Conservation (phyloP, 2,329 filamentous ascomycete species). For the Berkeleyomyces basicola region DNA sequence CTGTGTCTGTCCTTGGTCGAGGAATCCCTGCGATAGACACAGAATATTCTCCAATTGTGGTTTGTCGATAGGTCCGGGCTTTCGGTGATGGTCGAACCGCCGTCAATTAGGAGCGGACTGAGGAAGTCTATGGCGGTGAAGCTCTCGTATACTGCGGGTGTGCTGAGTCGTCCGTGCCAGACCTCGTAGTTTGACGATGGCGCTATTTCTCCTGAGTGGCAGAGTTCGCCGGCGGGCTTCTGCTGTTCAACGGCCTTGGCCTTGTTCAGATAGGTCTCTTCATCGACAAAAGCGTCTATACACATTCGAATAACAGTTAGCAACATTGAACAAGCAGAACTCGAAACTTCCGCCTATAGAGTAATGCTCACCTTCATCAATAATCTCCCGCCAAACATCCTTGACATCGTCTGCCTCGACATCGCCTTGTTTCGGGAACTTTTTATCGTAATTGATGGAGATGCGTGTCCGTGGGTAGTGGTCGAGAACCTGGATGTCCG, state of each 20-base stretch:
- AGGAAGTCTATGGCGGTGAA: slow-evolving; percentile 71
- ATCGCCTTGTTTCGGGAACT: slow-evolving; percentile 10
- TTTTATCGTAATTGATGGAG: slow-evolving; percentile 1
- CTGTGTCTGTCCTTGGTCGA: slow-evolving; percentile 37
- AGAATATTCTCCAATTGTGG: slow-evolving; percentile 51
- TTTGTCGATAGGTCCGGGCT: slow-evolving; percentile 39
- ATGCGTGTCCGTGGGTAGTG: slow-evolving; percentile 2
- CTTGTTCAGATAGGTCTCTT: slow-evolving; percentile 38
- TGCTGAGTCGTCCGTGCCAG: slow-evolving; percentile 61
- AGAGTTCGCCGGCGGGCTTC: slow-evolving; percentile 7
- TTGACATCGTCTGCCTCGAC: slow-evolving; percentile 10
- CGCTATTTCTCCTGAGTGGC: background rate
- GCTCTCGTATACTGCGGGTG: slow-evolving; percentile 52
- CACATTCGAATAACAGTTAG: slow-evolving; percentile 6
- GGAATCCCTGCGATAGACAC: slow-evolving; percentile 47
- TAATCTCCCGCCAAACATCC: slow-evolving; percentile 8
- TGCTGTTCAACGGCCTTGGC: background rate
- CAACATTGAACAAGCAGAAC: slow-evolving; percentile 31
- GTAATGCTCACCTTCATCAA: slow-evolving; percentile 5
- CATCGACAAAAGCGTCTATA: slow-evolving; percentile 49
- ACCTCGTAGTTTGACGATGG: slow-evolving; percentile 47
- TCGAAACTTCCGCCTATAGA: background rate
- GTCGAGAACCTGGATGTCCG: slow-evolving; percentile 44
- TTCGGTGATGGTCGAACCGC: slow-evolving; percentile 55
- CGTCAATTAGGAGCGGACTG: slow-evolving; percentile 80